Evolutionary conservation across 2,329 filamentous ascomycete species (phyloP).

Genomic region (Cordyceps cateniannulata): DNA sequence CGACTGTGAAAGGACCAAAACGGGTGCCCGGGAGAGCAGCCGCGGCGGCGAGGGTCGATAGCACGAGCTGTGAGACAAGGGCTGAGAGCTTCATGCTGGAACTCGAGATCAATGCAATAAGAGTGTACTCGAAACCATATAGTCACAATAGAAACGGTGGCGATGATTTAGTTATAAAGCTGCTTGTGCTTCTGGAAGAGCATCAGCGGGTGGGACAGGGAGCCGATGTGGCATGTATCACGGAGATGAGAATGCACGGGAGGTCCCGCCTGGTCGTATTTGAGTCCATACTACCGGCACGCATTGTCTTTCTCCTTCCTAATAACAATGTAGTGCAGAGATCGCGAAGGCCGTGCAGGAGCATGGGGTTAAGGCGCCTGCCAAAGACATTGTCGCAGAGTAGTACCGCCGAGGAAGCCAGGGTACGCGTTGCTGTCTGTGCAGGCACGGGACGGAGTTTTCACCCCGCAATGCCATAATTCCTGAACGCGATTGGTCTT

Average conservation of each 20-base stretch:
- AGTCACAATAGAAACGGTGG: not conserved
- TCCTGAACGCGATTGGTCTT: not conserved
- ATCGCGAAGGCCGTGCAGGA: not conserved
- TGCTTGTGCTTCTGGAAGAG: not conserved
- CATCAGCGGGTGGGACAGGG: not conserved
- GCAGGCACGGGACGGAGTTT: not conserved
- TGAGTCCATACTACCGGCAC: not conserved
- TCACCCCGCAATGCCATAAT: not conserved
- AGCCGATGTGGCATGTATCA: not conserved
- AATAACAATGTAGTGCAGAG: not conserved
- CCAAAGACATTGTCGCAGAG: not conserved
- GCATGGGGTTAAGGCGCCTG: not conserved
- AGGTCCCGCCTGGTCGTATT: not conserved
- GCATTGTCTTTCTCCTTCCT: slow-evolving; percentile 7
- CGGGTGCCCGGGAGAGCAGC: not conserved
- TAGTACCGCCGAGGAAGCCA: slow-evolving; percentile 2
- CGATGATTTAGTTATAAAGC: not conserved
- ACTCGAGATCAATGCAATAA: not conserved
- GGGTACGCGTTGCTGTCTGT: not conserved
- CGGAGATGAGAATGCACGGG: not conserved
- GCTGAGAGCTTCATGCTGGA: slow-evolving; percentile 2
- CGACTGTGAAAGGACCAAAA: slow-evolving; percentile 3
- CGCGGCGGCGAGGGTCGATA: not conserved
- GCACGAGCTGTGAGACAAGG: slow-evolving; percentile 1
- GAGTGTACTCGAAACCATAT: not conserved